Base-by-base conservation (phyloP, 306 rosid species). In the Cucurbita argyrosperma region DNA sequence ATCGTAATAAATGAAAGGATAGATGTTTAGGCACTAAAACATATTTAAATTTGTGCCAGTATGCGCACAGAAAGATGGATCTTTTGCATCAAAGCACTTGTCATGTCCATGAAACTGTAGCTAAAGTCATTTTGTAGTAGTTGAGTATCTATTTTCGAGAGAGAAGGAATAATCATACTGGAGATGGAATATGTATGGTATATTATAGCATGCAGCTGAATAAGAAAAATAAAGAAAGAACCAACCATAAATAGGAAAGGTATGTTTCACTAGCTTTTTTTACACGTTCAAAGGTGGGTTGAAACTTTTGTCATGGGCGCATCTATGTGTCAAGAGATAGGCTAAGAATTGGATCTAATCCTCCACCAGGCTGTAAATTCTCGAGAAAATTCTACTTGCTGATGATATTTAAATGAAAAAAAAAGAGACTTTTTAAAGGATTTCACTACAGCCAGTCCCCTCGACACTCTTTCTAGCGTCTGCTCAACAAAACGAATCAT, bases 321-420 rank as follows among this genome's bases (percentile, higher is more conserved):
- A 90, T 81, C 77, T 69, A 66, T 75, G 35, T 16, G 50, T 71
- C 79, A 76, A 76, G 77, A 67, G 74, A 82, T 76, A 77, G 49
- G 62, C 75, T 67, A 46, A 42, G 84, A 75, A 84, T 80, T 78
- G 77, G 78, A 91, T 91, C 96, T 84, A 85, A 88, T 88, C 87
- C 83, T 30, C 88, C 82, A 77, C 83, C 79, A 77, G 79, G 85
- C 78, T 76, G 82, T 81, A 84, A 86, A 72, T 79, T 62, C 66
- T 82, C 58, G 40, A 71, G 77, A 80, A 85, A 82, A 74, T 68
- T 76, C 83, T 77, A 79, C 71, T 75, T 61, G 43, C 46, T 80
- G 74, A 75, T 71, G 71, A 79, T 68, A 76, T 68, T 67, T 64
- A 49, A 69, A 72, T 19, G 51, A 67, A 79, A 62, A 38, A 77